phyloP scores from a whole-genome alignment of 225 moss, liverwort and hornwort species.

The Asterella californica region DNA sequence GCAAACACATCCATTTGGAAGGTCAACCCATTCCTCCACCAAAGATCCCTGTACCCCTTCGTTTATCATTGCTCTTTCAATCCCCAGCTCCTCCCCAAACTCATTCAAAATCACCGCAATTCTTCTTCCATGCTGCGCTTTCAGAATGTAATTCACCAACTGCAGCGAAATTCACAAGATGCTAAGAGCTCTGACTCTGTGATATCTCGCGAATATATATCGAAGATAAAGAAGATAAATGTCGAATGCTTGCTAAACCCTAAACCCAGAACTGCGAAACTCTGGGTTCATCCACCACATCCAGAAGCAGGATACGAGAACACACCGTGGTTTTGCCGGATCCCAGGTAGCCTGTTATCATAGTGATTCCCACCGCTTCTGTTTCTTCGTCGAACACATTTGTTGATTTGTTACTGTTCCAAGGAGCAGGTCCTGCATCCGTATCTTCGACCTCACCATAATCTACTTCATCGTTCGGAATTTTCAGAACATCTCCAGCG shows the following conservation, averaged over 20 bases:
- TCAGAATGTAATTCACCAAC: conserved; percentile 73
- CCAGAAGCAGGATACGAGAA: neutral
- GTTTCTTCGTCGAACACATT: conserved; percentile 9
- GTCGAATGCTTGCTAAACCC: neutral
- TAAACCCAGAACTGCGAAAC: neutral
- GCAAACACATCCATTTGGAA: conserved; percentile 78
- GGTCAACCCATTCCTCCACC: conserved; percentile 85
- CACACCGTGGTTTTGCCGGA: conserved; percentile 78
- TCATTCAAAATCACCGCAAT: conserved; percentile 87
- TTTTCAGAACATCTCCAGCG: neutral
- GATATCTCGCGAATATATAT: neutral
- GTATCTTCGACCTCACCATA: neutral
- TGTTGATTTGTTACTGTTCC: neutral
- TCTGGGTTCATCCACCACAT: neutral
- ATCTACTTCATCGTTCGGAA: neutral
- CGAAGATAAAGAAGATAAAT: neutral
- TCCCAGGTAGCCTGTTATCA: conserved; percentile 80
- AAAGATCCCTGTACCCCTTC: conserved; percentile 62
- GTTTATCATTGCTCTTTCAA: conserved; percentile 86
- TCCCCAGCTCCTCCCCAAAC: conserved; percentile 82
- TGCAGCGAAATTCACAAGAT: conserved; percentile 21
- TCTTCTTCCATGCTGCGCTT: conserved; percentile 62
- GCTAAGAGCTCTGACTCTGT: neutral
- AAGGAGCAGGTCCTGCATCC: neutral
- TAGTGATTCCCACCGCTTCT: conserved; percentile 61